Base-by-base conservation (phyloP, 108 stramenopile genomes). In the Aurantiochytrium sp. region DNA sequence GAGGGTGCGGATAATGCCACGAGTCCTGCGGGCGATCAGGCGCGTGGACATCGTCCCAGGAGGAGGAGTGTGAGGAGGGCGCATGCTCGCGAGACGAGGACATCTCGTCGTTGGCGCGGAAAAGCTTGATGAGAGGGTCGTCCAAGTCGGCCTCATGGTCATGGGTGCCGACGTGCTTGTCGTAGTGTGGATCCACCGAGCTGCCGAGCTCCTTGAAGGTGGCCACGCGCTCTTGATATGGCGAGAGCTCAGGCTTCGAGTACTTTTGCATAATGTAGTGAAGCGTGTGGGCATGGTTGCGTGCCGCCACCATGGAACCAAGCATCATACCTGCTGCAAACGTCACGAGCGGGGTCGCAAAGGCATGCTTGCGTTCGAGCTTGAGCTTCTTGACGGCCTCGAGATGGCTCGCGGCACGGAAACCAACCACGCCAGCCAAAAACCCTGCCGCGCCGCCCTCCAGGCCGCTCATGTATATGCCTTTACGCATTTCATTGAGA, bases 361-460 rank as follows among this genome's bases (percentile, higher is more conserved):
- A 83, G n/a, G 44, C 51, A n/a, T 83, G 73, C 12, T 23, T 47
- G 49, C 28, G 19, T 16, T 83, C 51, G 8, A 83, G 73, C 73
- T 53, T 47, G 23, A 83, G 44, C 16, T 53, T 21, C 49, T 53
- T 47, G 4, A 83, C 73, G 23, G 21, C 28, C 73, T 83, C 73
- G 18, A 69, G 6, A 42, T 69, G 25, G 2, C 35, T 28, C 18
- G 73, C 73, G 16, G 28, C 49, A 5, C 21, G 6, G 51, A 25
- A 83, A 5, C 73, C 73, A 2, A 23, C 51, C 21, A 47, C 73
- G 44, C 73, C 73, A 16, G 73, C 73, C 16, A 83, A 44, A 23
- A 83, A 83, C 3, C 73, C 73, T 16, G 73, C 73, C 18, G 73
- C 73, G 73, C 73, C 73, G 73, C 73, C 73, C 73, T 83, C 49